phyloP scores from a whole-genome alignment of 805 yeast genomes.

The Cyberlindnera americana region DNA sequence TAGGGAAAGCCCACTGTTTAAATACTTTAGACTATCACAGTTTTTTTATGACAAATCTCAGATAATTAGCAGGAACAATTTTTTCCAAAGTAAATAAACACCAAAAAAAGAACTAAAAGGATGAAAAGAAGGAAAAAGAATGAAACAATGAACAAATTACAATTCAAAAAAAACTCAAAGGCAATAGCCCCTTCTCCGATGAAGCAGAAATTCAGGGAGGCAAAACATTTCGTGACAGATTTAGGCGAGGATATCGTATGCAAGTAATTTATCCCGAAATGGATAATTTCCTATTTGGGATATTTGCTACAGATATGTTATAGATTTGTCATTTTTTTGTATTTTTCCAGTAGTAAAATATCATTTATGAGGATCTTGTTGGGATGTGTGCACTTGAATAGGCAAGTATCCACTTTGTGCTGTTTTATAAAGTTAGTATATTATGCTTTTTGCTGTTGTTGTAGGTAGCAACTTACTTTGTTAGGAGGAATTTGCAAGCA shows the following conservation, averaged over 20 bases:
- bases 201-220: slow-evolving; percentile 1
- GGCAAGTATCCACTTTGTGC: slow-evolving; percentile 76
- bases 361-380: slow-evolving; percentile 5
- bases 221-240: neutral
- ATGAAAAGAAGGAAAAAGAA: too few species aligned
- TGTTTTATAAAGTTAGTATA: neutral
- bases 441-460: neutral
- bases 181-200: too few species aligned
- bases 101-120: too few species aligned
- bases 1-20: too few species aligned
- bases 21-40: too few species aligned
- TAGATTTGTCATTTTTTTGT: too few species aligned
- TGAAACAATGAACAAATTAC: too few species aligned
- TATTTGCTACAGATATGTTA: too few species aligned
- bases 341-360: neutral
- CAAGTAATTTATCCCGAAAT: neutral
- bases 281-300: neutral
- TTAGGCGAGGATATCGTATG: neutral
- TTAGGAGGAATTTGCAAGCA: slow-evolving; percentile 77
- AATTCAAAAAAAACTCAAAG: too few species aligned
- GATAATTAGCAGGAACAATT: too few species aligned
- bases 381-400: slow-evolving; percentile 49
- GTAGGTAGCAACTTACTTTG: slow-evolving; percentile 37
- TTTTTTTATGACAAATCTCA: too few species aligned
- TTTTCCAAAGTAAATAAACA: too few species aligned